Conservation (phyloP, 352 stramenopile species). For the Phytophthora agathidicida region DNA sequence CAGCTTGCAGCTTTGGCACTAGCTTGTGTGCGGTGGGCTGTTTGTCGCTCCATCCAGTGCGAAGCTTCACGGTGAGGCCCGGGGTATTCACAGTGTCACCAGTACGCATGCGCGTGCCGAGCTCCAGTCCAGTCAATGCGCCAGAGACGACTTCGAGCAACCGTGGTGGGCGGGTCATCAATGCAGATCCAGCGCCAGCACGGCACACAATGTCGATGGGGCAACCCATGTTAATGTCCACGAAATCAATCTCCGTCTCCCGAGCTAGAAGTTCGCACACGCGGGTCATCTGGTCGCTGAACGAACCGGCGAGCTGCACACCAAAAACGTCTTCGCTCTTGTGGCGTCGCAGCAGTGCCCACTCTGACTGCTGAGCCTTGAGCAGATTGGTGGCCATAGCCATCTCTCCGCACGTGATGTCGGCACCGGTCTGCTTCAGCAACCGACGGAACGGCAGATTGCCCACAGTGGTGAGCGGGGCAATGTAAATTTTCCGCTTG, state of each 20-base stretch:
- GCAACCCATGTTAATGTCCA: slow-evolving; percentile 99
- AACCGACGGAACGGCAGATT: slow-evolving; percentile 99
- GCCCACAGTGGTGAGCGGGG: slow-evolving; percentile 99
- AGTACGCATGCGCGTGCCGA: slow-evolving; percentile 50
- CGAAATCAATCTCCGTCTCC: slow-evolving; percentile 96
- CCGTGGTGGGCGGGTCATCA: slow-evolving; percentile 94
- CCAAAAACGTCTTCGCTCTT: slow-evolving; percentile 98
- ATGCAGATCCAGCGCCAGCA: slow-evolving; percentile 87
- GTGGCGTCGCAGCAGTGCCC: slow-evolving; percentile 97
- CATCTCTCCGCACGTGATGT: slow-evolving; percentile 99
- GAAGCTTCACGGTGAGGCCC: slow-evolving; percentile 98
- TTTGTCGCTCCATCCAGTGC: slow-evolving; percentile 97
- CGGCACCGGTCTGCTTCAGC: slow-evolving; percentile 97
- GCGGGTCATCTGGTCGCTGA: slow-evolving; percentile 94
- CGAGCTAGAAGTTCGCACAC: slow-evolving; percentile 93
- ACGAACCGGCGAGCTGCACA: slow-evolving; percentile 95
- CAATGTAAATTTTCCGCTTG: slow-evolving; percentile 98
- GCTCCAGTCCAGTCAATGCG: slow-evolving; percentile 85
- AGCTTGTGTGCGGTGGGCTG: slow-evolving; percentile 95
- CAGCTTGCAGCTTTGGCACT: slow-evolving; percentile 89
- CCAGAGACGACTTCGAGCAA: slow-evolving; percentile 91
- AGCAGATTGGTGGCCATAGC: slow-evolving; percentile 95
- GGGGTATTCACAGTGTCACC: slow-evolving; percentile 36
- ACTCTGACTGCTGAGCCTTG: slow-evolving; percentile 95
- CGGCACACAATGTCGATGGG: slow-evolving; percentile 96